Base-by-base conservation (phyloP, 768 basidiomycete genomes). In the Collybia mongolica region DNA sequence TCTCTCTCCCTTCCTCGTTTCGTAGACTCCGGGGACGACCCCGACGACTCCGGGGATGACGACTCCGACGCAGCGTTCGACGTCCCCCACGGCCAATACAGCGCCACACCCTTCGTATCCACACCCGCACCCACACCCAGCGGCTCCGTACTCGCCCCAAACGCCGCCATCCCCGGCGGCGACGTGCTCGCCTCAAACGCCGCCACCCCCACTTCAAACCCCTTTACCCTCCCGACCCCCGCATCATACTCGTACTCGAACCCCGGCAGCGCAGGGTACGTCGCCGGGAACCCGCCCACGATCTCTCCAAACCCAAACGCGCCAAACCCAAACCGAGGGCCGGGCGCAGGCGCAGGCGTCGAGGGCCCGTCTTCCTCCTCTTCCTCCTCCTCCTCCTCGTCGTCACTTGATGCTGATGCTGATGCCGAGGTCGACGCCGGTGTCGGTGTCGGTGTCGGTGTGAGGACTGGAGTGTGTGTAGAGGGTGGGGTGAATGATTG, bases 111-210 rank as follows among this genome's bases (percentile, higher is more conserved):
- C 23, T 19, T 18, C 4, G 52, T 39, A 9, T 40, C 39, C 46
- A 17, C 53, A 67, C 40, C 48, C 56, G 43, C 59, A 46, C 56
- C 32, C 32, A 32, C 39, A 28, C 54, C 58, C 40, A 65, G 64
- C 44, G 70, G 67, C 46, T 69, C 67, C 22, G 67, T 67, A 28
- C 65, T 66, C 5, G 61, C 62, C 1, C 64, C 63, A 58, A 69
- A 56, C 56, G 44, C 59, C 46, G 57, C 5, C 32, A 32, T 40
- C 32, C 54, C 58, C 39, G 66, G 65, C 44, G 70, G 67, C 44
- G 70, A 68, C 24, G 67, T 67, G 28, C 65, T 66, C 7, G 62
- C 62, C 1, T 64, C 63, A 58, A 69, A 56, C 57, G 44, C 59
- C 46, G 57, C 32, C 32, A 14, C 38, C 32, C 46, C 52, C 23